These are phyloP conservation scores for Tulasnella sp. DNA, from an alignment of 768 basidiomycete genomes.

Conservation along the genomic window DNA sequence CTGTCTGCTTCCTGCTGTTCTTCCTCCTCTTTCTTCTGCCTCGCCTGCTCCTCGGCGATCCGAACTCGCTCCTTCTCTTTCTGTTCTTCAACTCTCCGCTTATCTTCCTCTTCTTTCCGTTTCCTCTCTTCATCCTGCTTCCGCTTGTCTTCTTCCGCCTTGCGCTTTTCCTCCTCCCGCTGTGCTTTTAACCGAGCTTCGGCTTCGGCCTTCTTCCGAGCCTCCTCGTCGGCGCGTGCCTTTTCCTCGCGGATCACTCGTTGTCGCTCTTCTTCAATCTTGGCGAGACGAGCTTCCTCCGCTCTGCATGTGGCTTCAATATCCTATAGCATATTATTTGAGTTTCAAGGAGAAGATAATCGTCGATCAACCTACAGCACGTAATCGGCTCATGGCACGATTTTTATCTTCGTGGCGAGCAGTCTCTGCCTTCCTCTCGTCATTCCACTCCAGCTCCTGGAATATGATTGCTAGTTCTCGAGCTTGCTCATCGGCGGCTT, in stretches of 20 bases:
- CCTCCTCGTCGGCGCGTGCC: background rate
- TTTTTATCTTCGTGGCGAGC: background rate
- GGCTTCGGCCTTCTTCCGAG: background rate
- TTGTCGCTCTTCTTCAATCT: background rate
- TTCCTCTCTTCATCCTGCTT: constrained; percentile 28
- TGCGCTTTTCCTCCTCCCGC: constrained; percentile 46
- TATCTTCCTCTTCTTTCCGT: constrained; percentile 25
- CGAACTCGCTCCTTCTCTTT: constrained; percentile 30
- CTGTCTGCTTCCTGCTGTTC: constrained; percentile 16
- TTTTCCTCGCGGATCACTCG: background rate
- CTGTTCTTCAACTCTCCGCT: constrained; percentile 32
- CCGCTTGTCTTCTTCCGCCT: constrained; percentile 30
- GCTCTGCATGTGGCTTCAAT: background rate
- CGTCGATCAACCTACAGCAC: background rate
- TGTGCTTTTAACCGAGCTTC: constrained; percentile 16
- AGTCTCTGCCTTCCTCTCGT: background rate
- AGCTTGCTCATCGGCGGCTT: background rate
- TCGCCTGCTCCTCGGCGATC: constrained; percentile 27
- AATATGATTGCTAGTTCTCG: constrained; percentile 1
- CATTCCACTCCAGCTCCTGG: background rate
- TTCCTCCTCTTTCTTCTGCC: constrained; percentile 26
- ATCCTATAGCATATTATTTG: background rate
- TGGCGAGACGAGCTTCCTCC: constrained; percentile 12
- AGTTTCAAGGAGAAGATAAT: background rate
- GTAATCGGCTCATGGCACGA: background rate